Evolutionary conservation across 2,329 filamentous ascomycete species (phyloP).

Genomic region (Nothophoma quercina): DNA sequence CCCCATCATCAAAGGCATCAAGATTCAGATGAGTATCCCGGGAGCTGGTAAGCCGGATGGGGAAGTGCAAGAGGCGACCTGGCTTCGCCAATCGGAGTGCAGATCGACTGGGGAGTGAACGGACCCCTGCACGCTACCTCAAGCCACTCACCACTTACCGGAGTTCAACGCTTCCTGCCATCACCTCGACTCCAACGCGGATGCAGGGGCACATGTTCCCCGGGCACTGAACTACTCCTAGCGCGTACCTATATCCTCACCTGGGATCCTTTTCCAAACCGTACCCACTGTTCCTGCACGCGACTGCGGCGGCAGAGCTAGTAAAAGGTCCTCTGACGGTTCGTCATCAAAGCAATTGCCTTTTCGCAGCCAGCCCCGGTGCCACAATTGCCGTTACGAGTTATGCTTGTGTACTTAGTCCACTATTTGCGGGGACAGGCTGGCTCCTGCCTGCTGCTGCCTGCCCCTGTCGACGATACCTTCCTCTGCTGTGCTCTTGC

Average conservation of each 20-base stretch:
- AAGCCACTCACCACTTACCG: constrained; percentile 39
- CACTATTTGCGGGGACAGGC: constrained; percentile 27
- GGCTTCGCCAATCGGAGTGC: constrained; percentile 45
- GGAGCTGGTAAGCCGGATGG: constrained; percentile 19
- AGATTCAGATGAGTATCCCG: constrained; percentile 13
- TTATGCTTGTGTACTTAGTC: constrained; percentile 17
- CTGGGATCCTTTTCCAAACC: constrained; percentile 22
- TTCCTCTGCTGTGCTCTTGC: constrained; percentile 7
- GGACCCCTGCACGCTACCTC: constrained; percentile 31
- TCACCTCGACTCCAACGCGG: constrained; percentile 32
- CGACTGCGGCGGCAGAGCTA: constrained; percentile 49
- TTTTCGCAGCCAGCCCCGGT: constrained; percentile 24
- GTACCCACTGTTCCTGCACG: constrained; percentile 32
- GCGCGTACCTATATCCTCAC: constrained; percentile 27
- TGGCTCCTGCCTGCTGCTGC: constrained; percentile 24
- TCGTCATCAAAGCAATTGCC: constrained; percentile 37
- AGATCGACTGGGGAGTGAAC: constrained; percentile 34
- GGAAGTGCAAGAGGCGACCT: constrained; percentile 26
- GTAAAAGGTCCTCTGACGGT: constrained; percentile 36
- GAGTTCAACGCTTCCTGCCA: constrained; percentile 29
- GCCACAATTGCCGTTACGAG: constrained; percentile 22
- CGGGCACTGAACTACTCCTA: constrained; percentile 34
- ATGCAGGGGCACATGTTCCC: constrained; percentile 43
- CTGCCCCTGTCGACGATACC: constrained; percentile 21
- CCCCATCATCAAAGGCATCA: constrained; percentile 21